Evolutionary conservation across 75 land plant species (phyloP).

Genomic region (Selaginella tamariscina): DNA sequence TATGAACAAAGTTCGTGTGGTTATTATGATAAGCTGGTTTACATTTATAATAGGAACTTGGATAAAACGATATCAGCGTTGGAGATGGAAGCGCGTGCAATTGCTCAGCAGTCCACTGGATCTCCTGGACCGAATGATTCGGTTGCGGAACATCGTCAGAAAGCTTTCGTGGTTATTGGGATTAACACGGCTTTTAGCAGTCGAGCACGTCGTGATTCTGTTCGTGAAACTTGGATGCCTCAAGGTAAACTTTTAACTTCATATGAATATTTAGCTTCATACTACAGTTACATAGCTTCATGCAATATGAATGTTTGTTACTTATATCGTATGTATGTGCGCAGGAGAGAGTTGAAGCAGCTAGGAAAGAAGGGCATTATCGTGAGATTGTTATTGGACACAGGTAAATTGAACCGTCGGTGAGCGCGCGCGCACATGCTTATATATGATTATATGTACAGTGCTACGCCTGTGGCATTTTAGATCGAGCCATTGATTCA

Average conservation of each 20-base stretch:
- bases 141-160: background rate
- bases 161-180: background rate
- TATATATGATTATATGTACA: slow-evolving; percentile 2
- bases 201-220: background rate
- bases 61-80: slow-evolving; percentile 8
- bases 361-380: slow-evolving; percentile 64
- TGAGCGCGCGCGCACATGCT: background rate
- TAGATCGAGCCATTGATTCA: slow-evolving; percentile 41
- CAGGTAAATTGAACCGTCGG: slow-evolving; percentile 30
- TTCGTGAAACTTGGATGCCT: background rate
- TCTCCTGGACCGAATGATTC: background rate
- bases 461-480: slow-evolving; percentile 38
- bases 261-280: background rate
- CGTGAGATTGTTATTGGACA: slow-evolving; percentile 61
- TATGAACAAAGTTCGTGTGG: background rate
- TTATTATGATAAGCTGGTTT: slow-evolving; percentile 7
- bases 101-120: background rate
- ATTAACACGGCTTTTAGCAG: background rate
- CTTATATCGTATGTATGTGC: background rate
- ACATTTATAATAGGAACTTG: background rate
- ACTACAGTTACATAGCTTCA: background rate
- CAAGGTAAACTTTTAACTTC: slow-evolving; percentile 2
- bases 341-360: slow-evolving; percentile 40
- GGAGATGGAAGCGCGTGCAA: background rate
- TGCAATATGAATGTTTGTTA: background rate